phyloP scores from a whole-genome alignment of 2,329 filamentous ascomycete species.

The Cryphonectria japonica region DNA sequence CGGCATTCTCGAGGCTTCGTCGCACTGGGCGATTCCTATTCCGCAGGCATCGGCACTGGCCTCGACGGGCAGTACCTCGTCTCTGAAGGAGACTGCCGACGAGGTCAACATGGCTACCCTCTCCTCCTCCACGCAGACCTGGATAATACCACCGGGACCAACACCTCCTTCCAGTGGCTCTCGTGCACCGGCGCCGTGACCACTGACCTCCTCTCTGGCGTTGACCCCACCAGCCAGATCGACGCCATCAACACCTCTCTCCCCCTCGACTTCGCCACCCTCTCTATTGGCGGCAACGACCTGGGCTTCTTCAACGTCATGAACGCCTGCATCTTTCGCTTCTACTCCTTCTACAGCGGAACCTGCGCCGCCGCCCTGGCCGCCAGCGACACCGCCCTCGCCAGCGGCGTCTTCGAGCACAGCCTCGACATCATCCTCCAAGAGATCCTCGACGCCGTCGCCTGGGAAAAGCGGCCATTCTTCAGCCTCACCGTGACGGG shows the following conservation, averaged over 20 bases:
- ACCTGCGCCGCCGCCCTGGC: constrained; percentile 48
- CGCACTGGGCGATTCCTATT: constrained; percentile 52
- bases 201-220: constrained; percentile 43
- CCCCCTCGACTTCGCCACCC: constrained; percentile 47
- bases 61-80: constrained; percentile 42
- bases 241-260: constrained; percentile 45
- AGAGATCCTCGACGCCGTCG: constrained; percentile 48
- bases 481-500: constrained; percentile 52
- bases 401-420: constrained; percentile 44
- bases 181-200: constrained; percentile 52
- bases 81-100: constrained; percentile 43
- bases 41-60: constrained; percentile 52
- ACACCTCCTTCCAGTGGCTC: constrained; percentile 47
- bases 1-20: constrained; percentile 40
- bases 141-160: constrained; percentile 32
- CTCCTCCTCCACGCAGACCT: constrained; percentile 46
- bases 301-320: constrained; percentile 55
- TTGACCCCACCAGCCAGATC: constrained; percentile 43
- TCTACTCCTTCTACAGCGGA: constrained; percentile 53
- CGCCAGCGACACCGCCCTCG: constrained; percentile 40
- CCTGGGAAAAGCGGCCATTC: constrained; percentile 49
- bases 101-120: constrained; percentile 47
- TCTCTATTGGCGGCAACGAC: constrained; percentile 55
- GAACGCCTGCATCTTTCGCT: constrained; percentile 54
- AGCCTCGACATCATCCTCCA: constrained; percentile 44